Percentiles rank a stretch among this genome's conserved stretches.
Conservation (phyloP, 768 basidiomycete species). For the Fomitopsis pulvina region DNA sequence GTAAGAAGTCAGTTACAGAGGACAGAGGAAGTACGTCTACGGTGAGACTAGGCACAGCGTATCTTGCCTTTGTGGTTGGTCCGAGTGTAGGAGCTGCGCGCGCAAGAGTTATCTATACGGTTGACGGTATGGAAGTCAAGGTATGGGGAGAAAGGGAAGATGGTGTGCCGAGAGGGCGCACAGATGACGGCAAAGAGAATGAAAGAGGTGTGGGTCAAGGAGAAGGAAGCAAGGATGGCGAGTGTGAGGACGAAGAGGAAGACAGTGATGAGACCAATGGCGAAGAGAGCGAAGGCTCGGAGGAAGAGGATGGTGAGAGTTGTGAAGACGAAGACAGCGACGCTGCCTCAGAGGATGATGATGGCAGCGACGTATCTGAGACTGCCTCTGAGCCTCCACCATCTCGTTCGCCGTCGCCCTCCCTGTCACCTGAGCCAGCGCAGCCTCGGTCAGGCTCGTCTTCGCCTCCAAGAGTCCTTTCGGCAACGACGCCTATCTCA, state of each 20-base stretch:
- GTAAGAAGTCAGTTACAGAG: conserved; percentile 6
- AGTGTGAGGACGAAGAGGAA: conserved; percentile 8
- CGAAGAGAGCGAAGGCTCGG: conserved; percentile 10
- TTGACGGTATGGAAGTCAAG: conserved; percentile 58
- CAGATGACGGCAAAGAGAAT: neutral
- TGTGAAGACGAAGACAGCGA: conserved; percentile 11
- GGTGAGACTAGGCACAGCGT: conserved; percentile 30
- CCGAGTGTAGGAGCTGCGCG: conserved; percentile 57
- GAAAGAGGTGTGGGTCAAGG: conserved; percentile 8
- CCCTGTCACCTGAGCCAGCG: too few species aligned
- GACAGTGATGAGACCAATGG: conserved; percentile 7
- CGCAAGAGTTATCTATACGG: conserved; percentile 51
- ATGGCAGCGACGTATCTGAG: conserved; percentile 13
- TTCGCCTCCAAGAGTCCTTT: conserved; percentile 4
- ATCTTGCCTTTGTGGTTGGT: conserved; percentile 61
- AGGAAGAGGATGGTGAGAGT: conserved; percentile 5
- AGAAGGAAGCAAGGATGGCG: conserved; percentile 11
- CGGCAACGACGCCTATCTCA: neutral
- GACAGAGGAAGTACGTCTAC: too few species aligned
- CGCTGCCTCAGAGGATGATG: conserved; percentile 8
- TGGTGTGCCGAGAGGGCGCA: neutral
- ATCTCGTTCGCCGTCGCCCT: conserved; percentile 23
- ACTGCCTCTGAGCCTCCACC: conserved; percentile 20
- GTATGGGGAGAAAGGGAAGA: conserved; percentile 19
- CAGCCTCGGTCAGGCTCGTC: too few species aligned